These are phyloP conservation scores for Chaetoscypha palmicola DNA, from an alignment of 2,329 filamentous ascomycete species.

Conservation along the genomic window DNA sequence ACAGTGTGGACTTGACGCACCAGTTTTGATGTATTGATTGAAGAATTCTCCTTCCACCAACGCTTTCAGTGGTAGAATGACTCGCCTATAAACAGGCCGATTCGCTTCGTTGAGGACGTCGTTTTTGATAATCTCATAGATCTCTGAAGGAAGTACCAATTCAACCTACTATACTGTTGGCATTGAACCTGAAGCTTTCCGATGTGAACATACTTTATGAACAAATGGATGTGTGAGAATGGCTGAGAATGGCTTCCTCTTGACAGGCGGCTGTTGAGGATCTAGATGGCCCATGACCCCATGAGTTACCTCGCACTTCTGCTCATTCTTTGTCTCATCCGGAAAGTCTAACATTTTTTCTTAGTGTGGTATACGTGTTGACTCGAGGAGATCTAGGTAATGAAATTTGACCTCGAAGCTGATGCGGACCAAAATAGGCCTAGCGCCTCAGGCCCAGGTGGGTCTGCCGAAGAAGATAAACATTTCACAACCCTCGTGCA, in stretches of 20 bases:
- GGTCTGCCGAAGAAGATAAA: too few species aligned
- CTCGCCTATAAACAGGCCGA: conserved; percentile 51
- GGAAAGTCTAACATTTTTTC: conserved; percentile 38
- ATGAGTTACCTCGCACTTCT: conserved; percentile 70
- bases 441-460: too few species aligned
- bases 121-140: conserved; percentile 47
- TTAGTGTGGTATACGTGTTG: too few species aligned
- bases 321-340: conserved; percentile 31
- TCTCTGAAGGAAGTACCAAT: conserved; percentile 62
- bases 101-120: conserved; percentile 41
- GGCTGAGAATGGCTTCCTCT: conserved; percentile 68
- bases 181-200: background rate
- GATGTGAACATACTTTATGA: conserved; percentile 48
- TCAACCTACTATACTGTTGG: conserved; percentile 45
- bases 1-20: conserved; percentile 9
- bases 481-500: too few species aligned
- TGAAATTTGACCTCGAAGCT: too few species aligned
- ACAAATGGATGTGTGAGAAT: conserved; percentile 59
- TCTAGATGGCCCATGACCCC: conserved; percentile 64
- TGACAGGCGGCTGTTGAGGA: conserved; percentile 59
- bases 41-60: conserved; percentile 72
- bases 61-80: conserved; percentile 66
- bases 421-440: too few species aligned
- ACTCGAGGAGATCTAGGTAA: too few species aligned
- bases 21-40: conserved; percentile 69